Percentiles rank a stretch among this genome's conserved stretches.
These are phyloP conservation scores for Suhomyces bolitotheri DNA, from an alignment of 1,139 yeast species.

Conservation along the genomic window DNA sequence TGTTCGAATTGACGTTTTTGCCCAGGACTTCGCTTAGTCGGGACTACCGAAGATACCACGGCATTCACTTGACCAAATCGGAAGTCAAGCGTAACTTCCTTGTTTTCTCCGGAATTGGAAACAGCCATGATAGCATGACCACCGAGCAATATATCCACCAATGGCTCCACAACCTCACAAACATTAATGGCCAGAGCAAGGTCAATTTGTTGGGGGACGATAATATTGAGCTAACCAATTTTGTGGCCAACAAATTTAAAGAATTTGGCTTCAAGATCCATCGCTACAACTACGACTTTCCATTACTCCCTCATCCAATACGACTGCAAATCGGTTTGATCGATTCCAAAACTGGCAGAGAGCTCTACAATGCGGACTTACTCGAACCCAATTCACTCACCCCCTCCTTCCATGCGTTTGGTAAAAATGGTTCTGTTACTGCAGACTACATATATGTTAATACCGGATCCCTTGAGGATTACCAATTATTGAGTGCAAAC, in stretches of 20 bases:
- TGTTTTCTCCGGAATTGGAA: conserved; percentile 26
- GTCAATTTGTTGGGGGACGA: conserved; percentile 31
- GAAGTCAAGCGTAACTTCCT: conserved; percentile 56
- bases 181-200: conserved; percentile 16
- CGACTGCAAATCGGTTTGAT: conserved; percentile 25
- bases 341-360: conserved; percentile 22
- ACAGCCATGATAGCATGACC: conserved; percentile 24
- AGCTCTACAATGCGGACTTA: conserved; percentile 29
- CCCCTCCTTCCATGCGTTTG: conserved; percentile 40
- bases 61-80: conserved; percentile 58
- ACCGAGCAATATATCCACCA: conserved; percentile 31
- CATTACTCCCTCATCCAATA: conserved; percentile 26
- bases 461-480: conserved; percentile 35
- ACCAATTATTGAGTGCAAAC: conserved; percentile 21
- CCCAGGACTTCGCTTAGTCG: conserved; percentile 86
- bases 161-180: conserved; percentile 24
- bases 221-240: conserved; percentile 28
- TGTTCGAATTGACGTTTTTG: conserved; percentile 69
- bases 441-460: conserved; percentile 35
- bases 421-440: conserved; percentile 28
- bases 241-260: conserved; percentile 29
- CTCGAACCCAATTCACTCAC: conserved; percentile 32
- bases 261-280: conserved; percentile 30
- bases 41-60: conserved; percentile 77
- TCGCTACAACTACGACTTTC: conserved; percentile 20